These are phyloP conservation scores for Neopestalotiopsis clavispora DNA, from an alignment of 2,329 filamentous ascomycete species.

Conservation along the genomic window DNA sequence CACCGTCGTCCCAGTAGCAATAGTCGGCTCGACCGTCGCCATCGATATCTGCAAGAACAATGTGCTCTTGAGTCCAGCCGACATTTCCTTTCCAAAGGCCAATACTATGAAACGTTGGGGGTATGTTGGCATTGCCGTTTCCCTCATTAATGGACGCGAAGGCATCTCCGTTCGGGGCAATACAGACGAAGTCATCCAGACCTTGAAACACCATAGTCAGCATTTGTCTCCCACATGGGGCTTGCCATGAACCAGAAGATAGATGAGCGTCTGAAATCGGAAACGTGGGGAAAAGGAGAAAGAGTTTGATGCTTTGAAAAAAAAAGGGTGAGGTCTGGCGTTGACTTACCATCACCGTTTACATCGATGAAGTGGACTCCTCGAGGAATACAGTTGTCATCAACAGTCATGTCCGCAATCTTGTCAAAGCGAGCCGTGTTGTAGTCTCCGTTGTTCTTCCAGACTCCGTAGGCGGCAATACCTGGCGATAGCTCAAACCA, in stretches of 20 bases:
- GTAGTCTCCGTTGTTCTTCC: slow-evolving; percentile 15
- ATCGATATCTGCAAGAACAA: slow-evolving; percentile 39
- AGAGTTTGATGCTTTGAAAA: not conserved
- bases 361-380: slow-evolving; percentile 22
- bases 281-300: not conserved
- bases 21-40: slow-evolving; percentile 40
- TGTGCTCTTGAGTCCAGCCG: slow-evolving; percentile 19
- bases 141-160: slow-evolving; percentile 28
- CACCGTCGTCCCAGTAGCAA: slow-evolving; percentile 29
- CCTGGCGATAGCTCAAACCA: slow-evolving; percentile 36
- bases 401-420: slow-evolving; percentile 20
- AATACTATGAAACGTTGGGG: slow-evolving; percentile 29
- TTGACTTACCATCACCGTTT: slow-evolving; percentile 22
- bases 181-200: slow-evolving; percentile 37
- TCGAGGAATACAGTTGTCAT: slow-evolving; percentile 14
- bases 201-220: slow-evolving; percentile 15
- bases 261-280: no score
- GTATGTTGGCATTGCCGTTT: slow-evolving; percentile 18
- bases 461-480: slow-evolving; percentile 18
- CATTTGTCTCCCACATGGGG: not conserved
- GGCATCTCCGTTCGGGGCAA: slow-evolving; percentile 25
- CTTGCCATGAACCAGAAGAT: no score
- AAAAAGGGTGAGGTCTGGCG: no score
- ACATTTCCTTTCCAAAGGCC: slow-evolving; percentile 23
- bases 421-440: slow-evolving; percentile 18